A percentile compares a stretch with the other conserved stretches of the same genome.
Conservation (phyloP, 495 filamentous ascomycete species). For the Pyrenopolyporus hunteri region DNA sequence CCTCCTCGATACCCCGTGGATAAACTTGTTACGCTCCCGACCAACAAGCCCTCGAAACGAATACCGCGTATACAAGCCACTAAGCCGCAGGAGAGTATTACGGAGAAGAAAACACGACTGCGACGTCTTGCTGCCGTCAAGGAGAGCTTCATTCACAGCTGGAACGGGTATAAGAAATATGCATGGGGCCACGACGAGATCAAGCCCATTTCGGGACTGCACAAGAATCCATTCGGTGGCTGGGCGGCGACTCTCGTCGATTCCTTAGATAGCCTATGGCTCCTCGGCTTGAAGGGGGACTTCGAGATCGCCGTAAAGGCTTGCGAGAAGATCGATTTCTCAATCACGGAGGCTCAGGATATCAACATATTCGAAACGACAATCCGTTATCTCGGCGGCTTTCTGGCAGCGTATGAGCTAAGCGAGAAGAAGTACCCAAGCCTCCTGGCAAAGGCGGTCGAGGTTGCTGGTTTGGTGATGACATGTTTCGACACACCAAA, state of each 20-base stretch:
- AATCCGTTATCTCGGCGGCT: constrained; percentile 77
- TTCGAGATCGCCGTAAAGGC: constrained; percentile 75
- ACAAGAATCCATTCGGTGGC: constrained; percentile 73
- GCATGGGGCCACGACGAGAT: constrained; percentile 84
- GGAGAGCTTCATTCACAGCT: constrained; percentile 70
- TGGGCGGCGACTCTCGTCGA: constrained; percentile 90
- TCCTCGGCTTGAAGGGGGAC: constrained; percentile 80
- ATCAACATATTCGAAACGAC: constrained; percentile 80
- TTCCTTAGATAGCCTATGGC: constrained; percentile 84
- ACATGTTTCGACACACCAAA: constrained; percentile 88
- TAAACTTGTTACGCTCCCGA: constrained; percentile 73
- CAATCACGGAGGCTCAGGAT: constrained; percentile 55
- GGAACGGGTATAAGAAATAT: constrained; percentile 75
- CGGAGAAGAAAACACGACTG: constrained; percentile 38
- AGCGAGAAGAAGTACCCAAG: constrained; percentile 61
- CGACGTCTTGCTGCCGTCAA: constrained; percentile 66
- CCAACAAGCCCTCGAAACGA: constrained; percentile 58
- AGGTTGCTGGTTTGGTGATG: constrained; percentile 80
- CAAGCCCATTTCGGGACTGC: constrained; percentile 62
- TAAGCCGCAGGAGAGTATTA: constrained; percentile 41
- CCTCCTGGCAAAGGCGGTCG: constrained; percentile 75
- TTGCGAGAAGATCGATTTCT: constrained; percentile 79
- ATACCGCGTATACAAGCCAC: constrained; percentile 76
- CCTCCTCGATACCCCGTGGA: constrained; percentile 56
- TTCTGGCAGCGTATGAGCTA: constrained; percentile 78